Evolutionary conservation across 1,284 basidiomycete genomes (phyloP).

Genomic region (Pseudozyma thailandica): DNA sequence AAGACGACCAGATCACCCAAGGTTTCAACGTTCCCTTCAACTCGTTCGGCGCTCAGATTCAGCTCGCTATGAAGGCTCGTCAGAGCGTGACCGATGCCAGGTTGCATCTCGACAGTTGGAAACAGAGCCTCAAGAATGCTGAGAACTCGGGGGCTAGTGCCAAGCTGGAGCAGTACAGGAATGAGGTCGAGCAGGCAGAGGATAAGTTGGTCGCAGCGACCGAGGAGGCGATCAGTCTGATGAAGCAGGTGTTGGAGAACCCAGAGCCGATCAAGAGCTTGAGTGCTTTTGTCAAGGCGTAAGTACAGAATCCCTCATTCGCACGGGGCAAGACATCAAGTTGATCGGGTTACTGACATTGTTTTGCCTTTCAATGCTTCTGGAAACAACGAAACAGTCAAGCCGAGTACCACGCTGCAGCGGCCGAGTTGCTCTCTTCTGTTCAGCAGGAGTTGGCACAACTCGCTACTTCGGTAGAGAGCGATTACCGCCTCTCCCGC

Average conservation of each 20-base stretch:
- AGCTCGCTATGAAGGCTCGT: conserved; percentile 64
- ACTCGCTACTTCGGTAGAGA: conserved; percentile 86
- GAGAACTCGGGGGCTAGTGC: conserved; percentile 50
- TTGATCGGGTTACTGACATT: conserved; percentile 1
- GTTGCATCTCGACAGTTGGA: conserved; percentile 65
- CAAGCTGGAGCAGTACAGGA: conserved; percentile 56
- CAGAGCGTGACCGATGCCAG: conserved; percentile 63
- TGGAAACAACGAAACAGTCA: conserved; percentile 66
- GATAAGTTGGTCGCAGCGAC: conserved; percentile 87
- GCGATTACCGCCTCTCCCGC: conserved; percentile 77
- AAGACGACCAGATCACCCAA: conserved; percentile 80
- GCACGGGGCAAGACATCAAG: not conserved
- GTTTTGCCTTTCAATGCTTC: not conserved
- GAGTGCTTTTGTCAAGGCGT: conserved; percentile 89
- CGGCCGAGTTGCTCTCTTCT: conserved; percentile 75
- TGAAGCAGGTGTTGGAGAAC: conserved; percentile 97
- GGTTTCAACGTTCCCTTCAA: conserved; percentile 88
- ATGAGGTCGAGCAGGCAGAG: conserved; percentile 67
- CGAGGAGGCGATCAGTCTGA: conserved; percentile 94
- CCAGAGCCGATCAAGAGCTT: conserved; percentile 95
- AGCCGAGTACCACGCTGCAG: conserved; percentile 83
- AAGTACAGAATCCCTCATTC: conserved; percentile 69
- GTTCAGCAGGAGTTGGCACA: conserved; percentile 91
- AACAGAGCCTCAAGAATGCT: conserved; percentile 60
- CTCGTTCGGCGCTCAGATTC: conserved; percentile 65